A percentile compares a stretch with the other conserved stretches of the same genome.
Evolutionary conservation across 257 asterid genomes (phyloP).

Genomic region (Oldenlandia corymbosa): DNA sequence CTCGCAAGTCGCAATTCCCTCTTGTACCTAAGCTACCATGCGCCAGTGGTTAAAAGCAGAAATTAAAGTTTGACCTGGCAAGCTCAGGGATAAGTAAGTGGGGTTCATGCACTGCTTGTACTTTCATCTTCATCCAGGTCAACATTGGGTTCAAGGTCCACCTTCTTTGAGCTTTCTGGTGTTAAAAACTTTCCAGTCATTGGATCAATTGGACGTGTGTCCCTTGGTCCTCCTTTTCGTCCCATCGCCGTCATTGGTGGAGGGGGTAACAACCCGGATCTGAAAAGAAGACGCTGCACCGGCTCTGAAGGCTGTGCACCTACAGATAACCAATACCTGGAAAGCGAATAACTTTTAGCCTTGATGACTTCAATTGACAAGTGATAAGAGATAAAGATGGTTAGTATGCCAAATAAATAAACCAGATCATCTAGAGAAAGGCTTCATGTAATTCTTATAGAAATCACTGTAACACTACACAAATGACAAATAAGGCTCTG

Average conservation of each 20-base stretch:
- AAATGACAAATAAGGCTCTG: not conserved
- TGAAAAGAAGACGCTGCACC: conserved; percentile 80
- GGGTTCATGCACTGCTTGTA: not conserved
- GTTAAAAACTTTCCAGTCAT: conserved; percentile 63
- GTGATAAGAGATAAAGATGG: not conserved
- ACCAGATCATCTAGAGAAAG: not conserved
- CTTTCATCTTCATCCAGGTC: conserved; percentile 31
- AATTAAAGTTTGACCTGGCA: no score
- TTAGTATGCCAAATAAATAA: not conserved
- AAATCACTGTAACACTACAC: not conserved
- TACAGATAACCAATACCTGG: conserved; percentile 91
- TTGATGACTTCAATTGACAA: not conserved
- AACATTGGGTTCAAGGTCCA: conserved; percentile 14
- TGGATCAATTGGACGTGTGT: conserved; percentile 67
- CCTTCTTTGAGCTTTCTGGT: conserved; percentile 22
- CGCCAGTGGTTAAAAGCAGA: no score
- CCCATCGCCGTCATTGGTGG: conserved; percentile 94
- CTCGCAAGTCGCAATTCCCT: no score
- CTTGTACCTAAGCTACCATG: no score
- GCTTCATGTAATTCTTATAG: not conserved
- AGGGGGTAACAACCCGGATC: conserved; percentile 80
- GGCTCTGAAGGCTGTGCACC: conserved; percentile 98
- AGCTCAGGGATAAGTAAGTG: no score
- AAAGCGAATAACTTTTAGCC: not conserved
- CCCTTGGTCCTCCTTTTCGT: conserved; percentile 85